Conservation (phyloP, 768 basidiomycete species). For the Phlebiopsis gigantea region DNA sequence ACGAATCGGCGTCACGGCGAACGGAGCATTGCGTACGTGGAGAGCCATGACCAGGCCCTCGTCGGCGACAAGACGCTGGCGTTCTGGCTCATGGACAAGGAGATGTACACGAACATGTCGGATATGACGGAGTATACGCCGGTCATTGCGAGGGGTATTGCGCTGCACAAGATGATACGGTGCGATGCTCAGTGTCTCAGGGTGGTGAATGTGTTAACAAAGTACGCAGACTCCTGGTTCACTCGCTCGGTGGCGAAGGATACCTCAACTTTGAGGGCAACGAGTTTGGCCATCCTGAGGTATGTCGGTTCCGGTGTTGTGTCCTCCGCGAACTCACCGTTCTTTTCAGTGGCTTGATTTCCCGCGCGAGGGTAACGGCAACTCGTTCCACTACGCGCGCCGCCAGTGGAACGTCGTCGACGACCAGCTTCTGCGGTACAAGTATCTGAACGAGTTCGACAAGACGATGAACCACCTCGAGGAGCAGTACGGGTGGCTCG, state of each 20-base stretch:
- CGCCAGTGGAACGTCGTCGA: conserved; percentile 96
- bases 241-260: conserved; percentile 93
- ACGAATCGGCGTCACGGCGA: conserved; percentile 87
- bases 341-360: conserved; percentile 92
- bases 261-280: conserved; percentile 98
- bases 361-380: conserved; percentile 91
- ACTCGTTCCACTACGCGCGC: conserved; percentile 95
- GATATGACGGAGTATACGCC: conserved; percentile 79
- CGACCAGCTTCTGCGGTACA: conserved; percentile 82
- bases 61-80: conserved; percentile 99
- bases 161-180: conserved; percentile 98
- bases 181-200: conserved; percentile 26
- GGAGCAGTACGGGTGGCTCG: conserved; percentile 79
- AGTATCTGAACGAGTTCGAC: conserved; percentile 92
- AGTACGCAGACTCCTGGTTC: conserved; percentile 68
- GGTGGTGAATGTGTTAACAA: neutral
- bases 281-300: conserved; percentile 95
- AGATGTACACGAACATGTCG: conserved; percentile 99
- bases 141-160: conserved; percentile 80
- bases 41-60: conserved; percentile 96
- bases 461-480: conserved; percentile 86
- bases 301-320: neutral
- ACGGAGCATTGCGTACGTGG: conserved; percentile 89
- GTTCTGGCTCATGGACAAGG: conserved; percentile 99
- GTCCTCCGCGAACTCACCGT: neutral